phyloP scores from a whole-genome alignment of 768 basidiomycete species.

The Tremella mesenterica region DNA sequence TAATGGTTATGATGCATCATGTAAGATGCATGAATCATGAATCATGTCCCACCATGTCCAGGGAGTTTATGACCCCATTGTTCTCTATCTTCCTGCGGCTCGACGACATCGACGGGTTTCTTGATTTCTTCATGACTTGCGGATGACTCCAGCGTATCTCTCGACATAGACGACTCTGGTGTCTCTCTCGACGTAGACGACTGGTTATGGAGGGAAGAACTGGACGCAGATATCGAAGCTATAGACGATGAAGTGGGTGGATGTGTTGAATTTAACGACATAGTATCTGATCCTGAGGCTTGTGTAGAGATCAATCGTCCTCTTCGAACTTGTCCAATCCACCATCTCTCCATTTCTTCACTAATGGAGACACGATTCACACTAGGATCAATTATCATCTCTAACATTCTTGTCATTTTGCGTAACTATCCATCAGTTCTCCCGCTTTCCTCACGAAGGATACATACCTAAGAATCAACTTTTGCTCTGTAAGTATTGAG shows the following conservation, averaged over 20 bases:
- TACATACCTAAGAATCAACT: too few species aligned
- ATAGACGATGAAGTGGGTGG: too few species aligned
- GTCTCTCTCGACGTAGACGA: too few species aligned
- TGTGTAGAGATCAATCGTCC: neutral
- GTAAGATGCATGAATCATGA: neutral
- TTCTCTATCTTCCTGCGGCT: neutral
- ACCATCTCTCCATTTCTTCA: constrained; percentile 37
- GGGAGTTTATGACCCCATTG: constrained; percentile 29
- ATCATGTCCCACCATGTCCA: constrained; percentile 31
- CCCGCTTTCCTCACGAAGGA: too few species aligned
- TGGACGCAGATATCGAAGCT: too few species aligned
- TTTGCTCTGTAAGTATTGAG: too few species aligned
- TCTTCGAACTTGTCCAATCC: constrained; percentile 17
- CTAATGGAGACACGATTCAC: constrained; percentile 29
- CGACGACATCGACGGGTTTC: neutral
- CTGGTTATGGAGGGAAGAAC: too few species aligned
- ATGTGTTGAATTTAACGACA: too few species aligned
- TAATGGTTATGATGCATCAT: constrained; percentile 2
- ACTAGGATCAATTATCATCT: constrained; percentile 33
- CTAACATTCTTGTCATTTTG: constrained; percentile 34
- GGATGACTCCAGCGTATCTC: constrained; percentile 1
- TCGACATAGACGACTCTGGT: too few species aligned
- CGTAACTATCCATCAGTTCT: constrained; percentile 29
- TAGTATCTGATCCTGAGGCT: too few species aligned
- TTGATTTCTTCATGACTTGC: neutral